Percentiles rank a stretch among this genome's conserved stretches.
Evolutionary conservation across 164 flowering plant genomes (phyloP).

Genomic region (Vitis amurensis): DNA sequence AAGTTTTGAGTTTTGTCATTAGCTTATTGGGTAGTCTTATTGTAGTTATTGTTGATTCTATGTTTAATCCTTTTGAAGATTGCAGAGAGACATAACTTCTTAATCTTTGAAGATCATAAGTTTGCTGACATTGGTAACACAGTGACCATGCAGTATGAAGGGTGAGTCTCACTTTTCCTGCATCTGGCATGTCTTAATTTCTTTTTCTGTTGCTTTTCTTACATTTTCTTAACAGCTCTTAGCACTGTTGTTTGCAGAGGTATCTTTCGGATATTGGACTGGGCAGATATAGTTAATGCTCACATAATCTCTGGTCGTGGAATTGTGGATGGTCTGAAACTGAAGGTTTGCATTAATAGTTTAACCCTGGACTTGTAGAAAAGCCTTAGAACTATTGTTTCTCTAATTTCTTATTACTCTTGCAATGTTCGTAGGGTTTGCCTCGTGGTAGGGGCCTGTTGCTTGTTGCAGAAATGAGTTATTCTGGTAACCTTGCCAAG

Average conservation of each 20-base stretch:
- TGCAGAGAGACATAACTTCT: conserved; percentile 87
- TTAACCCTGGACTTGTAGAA: not conserved
- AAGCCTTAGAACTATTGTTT: not conserved
- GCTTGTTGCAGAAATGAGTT: conserved; percentile 81
- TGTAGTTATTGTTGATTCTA: conserved; percentile 6
- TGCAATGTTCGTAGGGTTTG: conserved; percentile 61
- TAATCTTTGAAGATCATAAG: conserved; percentile 96
- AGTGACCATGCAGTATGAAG: conserved; percentile 97
- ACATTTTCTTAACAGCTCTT: not conserved
- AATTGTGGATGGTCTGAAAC: conserved; percentile 90
- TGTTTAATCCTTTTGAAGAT: conserved; percentile 45
- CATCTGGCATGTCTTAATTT: conserved; percentile 1
- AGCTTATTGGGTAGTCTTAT: not conserved
- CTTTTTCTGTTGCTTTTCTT: not conserved
- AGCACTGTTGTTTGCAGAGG: conserved; percentile 41
- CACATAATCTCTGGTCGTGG: conserved; percentile 97
- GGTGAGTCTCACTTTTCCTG: conserved; percentile 44
- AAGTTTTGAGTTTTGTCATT: no score
- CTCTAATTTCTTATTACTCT: not conserved
- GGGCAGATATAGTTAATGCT: conserved; percentile 96
- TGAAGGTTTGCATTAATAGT: conserved; percentile 51
- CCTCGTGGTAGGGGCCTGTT: conserved; percentile 88
- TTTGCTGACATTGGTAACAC: conserved; percentile 99
- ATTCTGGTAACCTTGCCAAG: no score
- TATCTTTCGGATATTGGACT: conserved; percentile 83